Evolutionary conservation across 495 filamentous ascomycete genomes (phyloP), one percentile per base, ranked within the genome.

Genomic region (Terfezia claveryi): DNA sequence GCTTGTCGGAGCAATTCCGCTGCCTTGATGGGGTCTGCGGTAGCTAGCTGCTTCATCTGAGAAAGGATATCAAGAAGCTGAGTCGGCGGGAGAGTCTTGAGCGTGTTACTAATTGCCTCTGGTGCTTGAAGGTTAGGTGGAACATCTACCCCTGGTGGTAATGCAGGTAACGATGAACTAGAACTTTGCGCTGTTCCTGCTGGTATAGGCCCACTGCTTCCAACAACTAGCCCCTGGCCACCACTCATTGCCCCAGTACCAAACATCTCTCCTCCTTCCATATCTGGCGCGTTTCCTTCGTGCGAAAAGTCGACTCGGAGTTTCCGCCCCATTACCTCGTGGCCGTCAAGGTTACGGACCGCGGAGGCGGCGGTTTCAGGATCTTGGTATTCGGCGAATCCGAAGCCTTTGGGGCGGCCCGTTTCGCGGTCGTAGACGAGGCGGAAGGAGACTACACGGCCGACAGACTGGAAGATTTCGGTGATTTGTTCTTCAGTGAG

Each of bases 361-460:
- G 91, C 91, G 2, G 86, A 92, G 36, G 89, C 84, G 23, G 91
- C 91, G 8, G 85, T 84, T 61, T 98, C 91, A 60, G 76, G 69
- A 59, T 98, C 91, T 20, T 83, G 79, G 61, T 86, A 98, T 61
- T 95, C 88, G 16, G 85, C 84, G 60, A 98, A 98, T 23, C 91
- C 91, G 62, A 92, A 98, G 11, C 91, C 91, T 67, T 94, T 95
- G 0, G 91, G 89, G 37, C 83, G 78, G 9, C 91, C 89, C 0
- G 87, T 95, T 57, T 95, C 89, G 8, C 83, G 81, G 68, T 98
- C 92, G 69, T 92, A 88, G 56, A 95, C 87, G 10, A 98, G 73
- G 36, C 89, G 80, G 66, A 98, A 95, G 62, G 81, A 87, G 23
- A 88, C 68, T 1, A 95, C 88, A 49, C 82, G 80, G 8, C 91